phyloP scores from a whole-genome alignment of 2,329 filamentous ascomycete genomes.

The Rhytidhysteron rufulum region DNA sequence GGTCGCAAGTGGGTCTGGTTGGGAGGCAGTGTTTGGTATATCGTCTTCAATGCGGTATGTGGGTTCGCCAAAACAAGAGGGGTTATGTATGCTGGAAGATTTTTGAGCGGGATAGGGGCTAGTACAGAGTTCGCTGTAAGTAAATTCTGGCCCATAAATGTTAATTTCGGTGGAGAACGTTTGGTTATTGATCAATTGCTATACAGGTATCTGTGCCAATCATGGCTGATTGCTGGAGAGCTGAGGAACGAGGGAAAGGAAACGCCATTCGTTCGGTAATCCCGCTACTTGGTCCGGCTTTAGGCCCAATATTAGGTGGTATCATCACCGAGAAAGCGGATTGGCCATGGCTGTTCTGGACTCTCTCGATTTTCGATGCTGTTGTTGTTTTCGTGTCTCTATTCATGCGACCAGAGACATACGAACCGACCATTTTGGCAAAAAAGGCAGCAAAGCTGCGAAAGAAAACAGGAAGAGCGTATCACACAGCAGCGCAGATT shows the following conservation, averaged over 20 bases:
- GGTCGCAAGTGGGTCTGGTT: conserved; percentile 63
- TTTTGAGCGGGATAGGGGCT: conserved; percentile 16
- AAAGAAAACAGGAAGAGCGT: conserved; percentile 39
- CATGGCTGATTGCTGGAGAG: conserved; percentile 10
- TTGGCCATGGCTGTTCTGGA: conserved; percentile 25
- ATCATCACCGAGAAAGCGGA: conserved; percentile 12
- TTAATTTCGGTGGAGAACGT: neutral
- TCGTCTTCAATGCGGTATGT: conserved; percentile 17
- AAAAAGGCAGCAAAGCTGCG: conserved; percentile 38
- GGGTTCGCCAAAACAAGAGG: conserved; percentile 7
- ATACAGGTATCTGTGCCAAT: conserved; percentile 14
- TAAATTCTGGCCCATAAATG: no score
- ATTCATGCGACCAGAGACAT: conserved; percentile 41
- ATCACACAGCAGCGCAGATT: conserved; percentile 8
- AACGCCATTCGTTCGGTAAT: conserved; percentile 13
- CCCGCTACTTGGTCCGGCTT: conserved; percentile 15
- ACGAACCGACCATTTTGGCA: conserved; percentile 42
- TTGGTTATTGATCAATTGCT: neutral
- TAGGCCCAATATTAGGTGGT: conserved; percentile 23
- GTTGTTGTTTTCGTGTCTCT: conserved; percentile 19
- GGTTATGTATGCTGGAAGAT: conserved; percentile 11
- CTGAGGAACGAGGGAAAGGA: conserved; percentile 16
- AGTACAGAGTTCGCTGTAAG: conserved; percentile 17
- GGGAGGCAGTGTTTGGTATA: conserved; percentile 12
- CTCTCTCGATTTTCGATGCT: conserved; percentile 14